These are phyloP conservation scores for Boletus tylopilopsis DNA, from an alignment of 768 basidiomycete genomes.

Conservation along the genomic window DNA sequence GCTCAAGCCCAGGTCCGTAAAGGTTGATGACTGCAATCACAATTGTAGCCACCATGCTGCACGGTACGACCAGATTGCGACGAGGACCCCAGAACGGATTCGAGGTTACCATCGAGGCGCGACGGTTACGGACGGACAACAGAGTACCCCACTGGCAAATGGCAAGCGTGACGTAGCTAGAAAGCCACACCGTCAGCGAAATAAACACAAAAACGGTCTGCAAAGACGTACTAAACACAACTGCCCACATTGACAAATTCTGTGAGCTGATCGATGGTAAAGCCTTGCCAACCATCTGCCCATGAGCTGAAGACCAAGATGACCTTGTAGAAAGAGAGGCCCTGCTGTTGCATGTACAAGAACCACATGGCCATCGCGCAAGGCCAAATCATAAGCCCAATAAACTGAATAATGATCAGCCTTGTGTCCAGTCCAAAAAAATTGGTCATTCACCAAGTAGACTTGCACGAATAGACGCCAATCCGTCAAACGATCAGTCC, in stretches of 20 bases:
- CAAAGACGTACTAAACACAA: constrained; percentile 39
- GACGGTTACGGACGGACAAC: constrained; percentile 28
- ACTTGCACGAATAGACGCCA: constrained; percentile 48
- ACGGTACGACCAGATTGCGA: constrained; percentile 31
- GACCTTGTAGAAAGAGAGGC: constrained; percentile 32
- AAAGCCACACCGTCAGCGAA: neutral
- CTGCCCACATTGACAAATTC: constrained; percentile 39
- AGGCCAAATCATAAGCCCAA: constrained; percentile 43
- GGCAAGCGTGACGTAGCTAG: constrained; percentile 36
- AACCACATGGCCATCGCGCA: constrained; percentile 41
- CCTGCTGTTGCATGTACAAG: constrained; percentile 36
- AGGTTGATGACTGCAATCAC: constrained; percentile 33
- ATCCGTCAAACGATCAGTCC: constrained; percentile 45
- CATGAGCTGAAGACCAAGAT: constrained; percentile 40
- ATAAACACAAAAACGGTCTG: neutral
- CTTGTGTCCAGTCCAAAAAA: neutral
- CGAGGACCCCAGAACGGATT: constrained; percentile 37
- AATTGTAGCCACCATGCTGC: constrained; percentile 32
- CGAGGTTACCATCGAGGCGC: constrained; percentile 24
- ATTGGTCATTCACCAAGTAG: constrained; percentile 35
- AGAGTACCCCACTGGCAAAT: constrained; percentile 24
- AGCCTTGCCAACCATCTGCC: constrained; percentile 35
- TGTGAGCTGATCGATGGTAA: constrained; percentile 26
- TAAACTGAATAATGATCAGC: constrained; percentile 30
- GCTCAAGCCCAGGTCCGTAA: constrained; percentile 32